A percentile compares a stretch with the other conserved stretches of the same genome.
These are phyloP conservation scores for Pythium brachiatum DNA, from an alignment of 352 stramenopile species.

Conservation along the genomic window DNA sequence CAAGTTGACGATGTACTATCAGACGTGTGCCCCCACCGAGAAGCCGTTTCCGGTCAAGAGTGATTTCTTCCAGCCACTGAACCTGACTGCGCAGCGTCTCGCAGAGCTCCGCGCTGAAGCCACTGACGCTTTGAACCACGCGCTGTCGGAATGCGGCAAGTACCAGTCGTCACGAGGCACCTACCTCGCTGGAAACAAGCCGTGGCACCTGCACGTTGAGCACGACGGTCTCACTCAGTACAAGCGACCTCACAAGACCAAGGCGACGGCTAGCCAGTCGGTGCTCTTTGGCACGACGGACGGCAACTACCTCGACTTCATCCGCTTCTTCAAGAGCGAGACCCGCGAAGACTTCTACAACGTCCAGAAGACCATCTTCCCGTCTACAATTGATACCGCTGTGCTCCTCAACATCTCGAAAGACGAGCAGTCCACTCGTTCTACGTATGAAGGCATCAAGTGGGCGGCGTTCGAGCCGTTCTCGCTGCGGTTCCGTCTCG, in stretches of 20 bases:
- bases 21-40: neutral
- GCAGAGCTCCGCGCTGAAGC: slow-evolving; percentile 13
- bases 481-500: slow-evolving; percentile 19
- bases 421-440: neutral
- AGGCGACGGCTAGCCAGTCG: slow-evolving; percentile 8
- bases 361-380: slow-evolving; percentile 23
- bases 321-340: slow-evolving; percentile 16
- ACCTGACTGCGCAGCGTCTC: slow-evolving; percentile 17
- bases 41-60: slow-evolving; percentile 16
- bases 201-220: slow-evolving; percentile 15
- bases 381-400: slow-evolving; percentile 13
- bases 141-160: slow-evolving; percentile 6
- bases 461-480: slow-evolving; percentile 25
- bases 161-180: slow-evolving; percentile 12
- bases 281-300: slow-evolving; percentile 12
- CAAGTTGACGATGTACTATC: slow-evolving; percentile 10
- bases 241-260: slow-evolving; percentile 12
- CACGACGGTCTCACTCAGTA: slow-evolving; percentile 18
- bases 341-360: slow-evolving; percentile 20
- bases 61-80: slow-evolving; percentile 12
- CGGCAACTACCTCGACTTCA: slow-evolving; percentile 23
- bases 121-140: slow-evolving; percentile 1
- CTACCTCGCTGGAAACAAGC: slow-evolving; percentile 15
- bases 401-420: slow-evolving; percentile 15
- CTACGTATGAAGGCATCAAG: slow-evolving; percentile 21